phyloP scores from a whole-genome alignment of 257 asterid genomes.

The Echium plantagineum region DNA sequence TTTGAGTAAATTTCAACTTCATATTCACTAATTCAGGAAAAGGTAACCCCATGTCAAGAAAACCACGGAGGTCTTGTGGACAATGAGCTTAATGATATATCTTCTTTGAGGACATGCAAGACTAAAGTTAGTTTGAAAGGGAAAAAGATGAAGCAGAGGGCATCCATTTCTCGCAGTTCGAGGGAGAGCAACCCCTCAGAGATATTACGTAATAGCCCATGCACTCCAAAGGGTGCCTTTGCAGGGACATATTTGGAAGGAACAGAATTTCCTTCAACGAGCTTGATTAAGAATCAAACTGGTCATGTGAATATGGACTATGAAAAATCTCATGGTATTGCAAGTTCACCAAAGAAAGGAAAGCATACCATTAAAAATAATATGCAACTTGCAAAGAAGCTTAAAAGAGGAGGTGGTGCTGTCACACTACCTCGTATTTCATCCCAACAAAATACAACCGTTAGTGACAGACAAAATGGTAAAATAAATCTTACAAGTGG shows the following conservation, averaged over 20 bases:
- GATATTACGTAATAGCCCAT: not conserved
- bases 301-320: conserved; percentile 15
- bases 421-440: conserved; percentile 7
- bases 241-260: not conserved
- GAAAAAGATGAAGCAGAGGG: not conserved
- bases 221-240: not conserved
- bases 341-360: conserved; percentile 13
- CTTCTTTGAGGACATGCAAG: conserved; percentile 13
- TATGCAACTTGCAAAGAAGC: conserved; percentile 23
- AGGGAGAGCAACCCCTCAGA: not conserved
- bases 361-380: conserved; percentile 9
- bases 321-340: conserved; percentile 18
- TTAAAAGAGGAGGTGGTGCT: conserved; percentile 21
- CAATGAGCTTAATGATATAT: conserved; percentile 14
- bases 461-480: conserved; percentile 15
- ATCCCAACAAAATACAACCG: conserved; percentile 9
- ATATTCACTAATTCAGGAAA: conserved; percentile 29
- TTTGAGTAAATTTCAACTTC: not conserved
- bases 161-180: not conserved
- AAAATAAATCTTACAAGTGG: conserved; percentile 10
- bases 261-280: conserved; percentile 8
- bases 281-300: conserved; percentile 19
- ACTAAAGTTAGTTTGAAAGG: conserved; percentile 16
- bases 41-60: conserved; percentile 16
- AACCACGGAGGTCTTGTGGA: conserved; percentile 12